Evolutionary conservation across 148 eudicot genomes (phyloP).

Genomic region (Nyssa sinensis): DNA sequence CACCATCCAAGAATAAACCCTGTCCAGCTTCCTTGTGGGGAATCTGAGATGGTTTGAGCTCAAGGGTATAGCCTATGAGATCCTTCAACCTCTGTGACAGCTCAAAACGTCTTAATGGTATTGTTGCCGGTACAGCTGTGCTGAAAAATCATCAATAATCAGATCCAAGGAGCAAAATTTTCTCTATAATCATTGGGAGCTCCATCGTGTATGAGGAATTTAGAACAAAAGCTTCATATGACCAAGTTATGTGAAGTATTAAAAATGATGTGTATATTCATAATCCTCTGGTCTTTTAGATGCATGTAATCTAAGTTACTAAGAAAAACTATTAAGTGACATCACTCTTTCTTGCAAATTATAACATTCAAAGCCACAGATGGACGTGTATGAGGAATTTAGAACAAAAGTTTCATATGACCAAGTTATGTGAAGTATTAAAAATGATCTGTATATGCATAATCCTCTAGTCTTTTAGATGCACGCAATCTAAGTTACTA

Average conservation of each 20-base stretch:
- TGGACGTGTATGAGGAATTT: background rate
- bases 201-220: background rate
- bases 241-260: background rate
- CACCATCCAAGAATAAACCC: constrained; percentile 80
- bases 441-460: background rate
- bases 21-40: constrained; percentile 85
- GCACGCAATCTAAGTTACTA: background rate
- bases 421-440: background rate
- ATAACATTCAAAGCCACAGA: too few species aligned
- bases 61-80: constrained; percentile 72
- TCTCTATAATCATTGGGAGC: background rate
- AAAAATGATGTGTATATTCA: background rate
- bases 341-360: too few species aligned
- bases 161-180: constrained; percentile 15
- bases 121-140: constrained; percentile 71
- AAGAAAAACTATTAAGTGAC: background rate
- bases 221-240: background rate
- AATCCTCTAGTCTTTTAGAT: background rate
- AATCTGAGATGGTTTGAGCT: constrained; percentile 70
- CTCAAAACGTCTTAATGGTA: constrained; percentile 55
- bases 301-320: background rate
- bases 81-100: constrained; percentile 56
- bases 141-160: constrained; percentile 48
- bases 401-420: background rate
- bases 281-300: background rate